Base-by-base conservation (phyloP, 805 yeast genomes). In the Schwanniomyces pseudopolymorphus region DNA sequence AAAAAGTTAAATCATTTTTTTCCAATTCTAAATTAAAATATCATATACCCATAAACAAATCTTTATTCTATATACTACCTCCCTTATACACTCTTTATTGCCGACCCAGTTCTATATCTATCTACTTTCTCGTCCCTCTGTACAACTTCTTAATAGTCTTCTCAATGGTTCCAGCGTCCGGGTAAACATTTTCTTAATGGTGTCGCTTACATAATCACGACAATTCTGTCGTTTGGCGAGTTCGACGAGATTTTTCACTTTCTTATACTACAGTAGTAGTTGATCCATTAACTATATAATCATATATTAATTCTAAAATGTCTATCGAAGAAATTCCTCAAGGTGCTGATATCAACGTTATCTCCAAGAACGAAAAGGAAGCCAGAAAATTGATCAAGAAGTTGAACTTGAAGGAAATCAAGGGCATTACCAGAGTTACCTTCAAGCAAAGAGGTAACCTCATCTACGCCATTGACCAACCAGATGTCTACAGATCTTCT, bases 371-470 rank as follows among this genome's bases (percentile, higher is more conserved):
- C 77, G 97, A 91, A 79, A 87, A 88, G 83, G 91, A 92, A 80
- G 97, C 98, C 63, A 87, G 94, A 78, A 89, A 86, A 67, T 72
- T 85, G 63, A 85, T 94, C 75, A 76, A 83, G 75, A 91, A 90
- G 78, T 81, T 91, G 63, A 89, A 86, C 72, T 80, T 92, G 75
- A 88, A 88, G 82, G 88, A 81, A 75, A 82, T 94, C 66, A 87
- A 86, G 68, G 97, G 96, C 63, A 87, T 92, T 68, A 77, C 88
- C 69, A 87, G 98, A 78, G 98, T 94, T 66, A 90, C 97, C 60
- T 87, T 92, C 83, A 89, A 86, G 78, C 89, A 85, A 80, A 85
- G 88, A 77, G 90, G 91, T 71, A 88, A 89, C 83, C 82, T 85
- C 69, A 85, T 90, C 68, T 82, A 85, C 72, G 96, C 94, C 67